Conservation (phyloP, 2,329 filamentous ascomycete genomes). For the Colletotrichum kahawae region DNA sequence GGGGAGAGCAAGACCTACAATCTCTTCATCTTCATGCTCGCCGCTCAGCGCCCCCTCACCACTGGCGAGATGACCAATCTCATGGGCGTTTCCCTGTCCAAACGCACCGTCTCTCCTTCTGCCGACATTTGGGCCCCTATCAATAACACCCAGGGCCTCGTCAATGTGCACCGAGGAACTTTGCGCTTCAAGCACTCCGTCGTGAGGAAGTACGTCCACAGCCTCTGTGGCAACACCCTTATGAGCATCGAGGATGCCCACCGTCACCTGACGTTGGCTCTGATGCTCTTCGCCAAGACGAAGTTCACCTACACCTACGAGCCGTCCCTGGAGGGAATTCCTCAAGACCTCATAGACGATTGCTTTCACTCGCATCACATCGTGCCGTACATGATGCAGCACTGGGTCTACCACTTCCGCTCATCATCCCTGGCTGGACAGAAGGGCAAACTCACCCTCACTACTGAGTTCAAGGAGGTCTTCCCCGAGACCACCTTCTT, state of each 20-base stretch:
- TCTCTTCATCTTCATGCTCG: slow-evolving; percentile 39
- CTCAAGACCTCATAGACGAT: slow-evolving; percentile 29
- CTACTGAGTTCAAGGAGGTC: slow-evolving; percentile 36
- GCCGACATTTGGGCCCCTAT: slow-evolving; percentile 23
- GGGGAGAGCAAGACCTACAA: slow-evolving; percentile 25
- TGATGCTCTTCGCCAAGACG: slow-evolving; percentile 39
- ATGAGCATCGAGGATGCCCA: slow-evolving; percentile 38
- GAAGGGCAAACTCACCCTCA: slow-evolving; percentile 31
- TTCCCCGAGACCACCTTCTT: slow-evolving; percentile 42
- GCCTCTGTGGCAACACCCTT: slow-evolving; percentile 37
- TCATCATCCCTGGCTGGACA: slow-evolving; percentile 33
- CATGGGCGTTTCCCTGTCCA: slow-evolving; percentile 31
- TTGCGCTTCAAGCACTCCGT: slow-evolving; percentile 42
- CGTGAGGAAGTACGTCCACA: slow-evolving; percentile 34
- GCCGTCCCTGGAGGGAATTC: slow-evolving; percentile 30
- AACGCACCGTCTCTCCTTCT: slow-evolving; percentile 21
- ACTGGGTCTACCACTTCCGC: slow-evolving; percentile 42
- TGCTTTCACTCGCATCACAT: slow-evolving; percentile 32
- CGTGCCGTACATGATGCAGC: slow-evolving; percentile 37
- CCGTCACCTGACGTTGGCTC: slow-evolving; percentile 33
- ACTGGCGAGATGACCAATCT: slow-evolving; percentile 37
- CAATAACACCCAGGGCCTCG: slow-evolving; percentile 26
- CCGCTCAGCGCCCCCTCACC: slow-evolving; percentile 34
- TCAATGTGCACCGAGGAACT: slow-evolving; percentile 36
- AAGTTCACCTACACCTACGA: slow-evolving; percentile 27